phyloP scores from a whole-genome alignment of 2,329 filamentous ascomycete genomes.

The Talaromyces albobiverticillius region DNA sequence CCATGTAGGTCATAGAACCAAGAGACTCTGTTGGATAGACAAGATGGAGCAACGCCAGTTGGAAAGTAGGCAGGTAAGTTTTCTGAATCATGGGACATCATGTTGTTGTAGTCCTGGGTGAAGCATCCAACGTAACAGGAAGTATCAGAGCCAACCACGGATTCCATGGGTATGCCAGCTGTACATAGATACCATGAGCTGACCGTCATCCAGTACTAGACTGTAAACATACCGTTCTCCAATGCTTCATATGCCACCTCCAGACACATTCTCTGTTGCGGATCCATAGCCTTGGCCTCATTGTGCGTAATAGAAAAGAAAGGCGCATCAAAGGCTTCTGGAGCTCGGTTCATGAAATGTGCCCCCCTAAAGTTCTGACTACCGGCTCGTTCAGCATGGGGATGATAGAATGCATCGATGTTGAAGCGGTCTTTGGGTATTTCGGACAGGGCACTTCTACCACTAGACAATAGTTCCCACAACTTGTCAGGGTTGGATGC shows the following conservation, averaged over 20 bases:
- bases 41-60: conserved; percentile 23
- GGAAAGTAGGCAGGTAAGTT: conserved; percentile 17
- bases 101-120: conserved; percentile 17
- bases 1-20: conserved; percentile 13
- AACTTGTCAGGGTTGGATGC: neutral
- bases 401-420: conserved; percentile 8
- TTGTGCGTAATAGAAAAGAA: conserved; percentile 12
- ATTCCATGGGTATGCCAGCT: conserved; percentile 26
- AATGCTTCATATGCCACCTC: conserved; percentile 31
- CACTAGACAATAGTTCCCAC: conserved; percentile 15
- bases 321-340: conserved; percentile 3
- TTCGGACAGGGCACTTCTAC: neutral
- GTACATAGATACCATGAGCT: conserved; percentile 23
- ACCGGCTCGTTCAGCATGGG: conserved; percentile 27
- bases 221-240: conserved; percentile 34
- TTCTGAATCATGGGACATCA: conserved; percentile 26
- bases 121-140: conserved; percentile 13
- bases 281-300: conserved; percentile 14
- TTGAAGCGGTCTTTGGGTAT: conserved; percentile 5
- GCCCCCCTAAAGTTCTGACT: neutral
- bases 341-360: neutral
- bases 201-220: too few relatives aligned
- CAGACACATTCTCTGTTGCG: conserved; percentile 13
- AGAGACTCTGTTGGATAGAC: conserved; percentile 30
- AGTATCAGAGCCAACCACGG: conserved; percentile 20